These are phyloP conservation scores for Pichia nanzhaoensis DNA, from an alignment of 805 yeast genomes.

Conservation along the genomic window DNA sequence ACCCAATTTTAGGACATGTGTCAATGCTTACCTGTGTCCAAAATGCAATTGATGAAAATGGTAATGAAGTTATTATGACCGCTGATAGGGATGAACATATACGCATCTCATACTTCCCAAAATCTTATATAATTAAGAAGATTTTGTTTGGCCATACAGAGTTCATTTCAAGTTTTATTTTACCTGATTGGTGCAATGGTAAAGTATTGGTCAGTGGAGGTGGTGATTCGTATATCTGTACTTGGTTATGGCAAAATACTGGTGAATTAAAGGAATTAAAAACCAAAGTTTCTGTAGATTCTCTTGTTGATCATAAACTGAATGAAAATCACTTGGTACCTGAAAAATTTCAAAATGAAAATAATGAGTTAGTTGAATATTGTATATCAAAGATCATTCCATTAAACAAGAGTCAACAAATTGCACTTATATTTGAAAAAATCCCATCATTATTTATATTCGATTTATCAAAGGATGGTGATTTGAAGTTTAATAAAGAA, in stretches of 20 bases:
- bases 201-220: constrained; percentile 73
- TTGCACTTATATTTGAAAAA: constrained; percentile 44
- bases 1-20: constrained; percentile 89
- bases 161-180: constrained; percentile 62
- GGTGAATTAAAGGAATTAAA: constrained; percentile 32
- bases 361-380: constrained; percentile 40
- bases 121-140: constrained; percentile 66
- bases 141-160: constrained; percentile 85
- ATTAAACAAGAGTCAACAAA: constrained; percentile 22
- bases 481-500: constrained; percentile 28
- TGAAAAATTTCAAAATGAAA: constrained; percentile 52
- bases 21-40: constrained; percentile 85
- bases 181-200: constrained; percentile 44
- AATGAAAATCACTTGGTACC: constrained; percentile 59
- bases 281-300: constrained; percentile 31
- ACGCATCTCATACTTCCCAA: constrained; percentile 73
- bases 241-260: constrained; percentile 69
- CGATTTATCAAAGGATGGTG: constrained; percentile 25
- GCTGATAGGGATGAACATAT: constrained; percentile 97
- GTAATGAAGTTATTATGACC: constrained; percentile 55
- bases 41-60: constrained; percentile 34
- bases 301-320: constrained; percentile 38
- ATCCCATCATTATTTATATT: constrained; percentile 38
- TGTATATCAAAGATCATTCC: constrained; percentile 37
- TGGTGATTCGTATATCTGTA: constrained; percentile 69